Percentiles rank a stretch among this genome's conserved stretches.
Conservation (phyloP, 257 asterid genomes). For the Fraxinus quadrangulata region DNA sequence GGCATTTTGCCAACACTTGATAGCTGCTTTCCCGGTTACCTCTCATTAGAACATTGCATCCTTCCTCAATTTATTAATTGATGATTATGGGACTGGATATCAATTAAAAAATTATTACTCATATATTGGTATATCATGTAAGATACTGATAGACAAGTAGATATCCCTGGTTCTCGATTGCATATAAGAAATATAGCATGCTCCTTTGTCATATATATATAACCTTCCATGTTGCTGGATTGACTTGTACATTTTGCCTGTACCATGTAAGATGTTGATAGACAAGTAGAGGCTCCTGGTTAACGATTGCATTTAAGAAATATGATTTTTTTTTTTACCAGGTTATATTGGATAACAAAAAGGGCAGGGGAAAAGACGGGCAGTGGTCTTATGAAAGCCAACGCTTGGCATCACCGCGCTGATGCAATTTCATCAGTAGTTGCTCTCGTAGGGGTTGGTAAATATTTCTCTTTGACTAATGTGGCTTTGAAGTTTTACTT, state of each 20-base stretch:
- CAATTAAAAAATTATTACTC: neutral
- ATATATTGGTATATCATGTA: neutral
- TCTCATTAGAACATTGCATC: neutral
- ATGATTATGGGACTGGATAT: neutral
- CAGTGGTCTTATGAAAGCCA: conserved; percentile 96
- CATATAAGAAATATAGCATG: neutral
- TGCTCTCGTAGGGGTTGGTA: conserved; percentile 99
- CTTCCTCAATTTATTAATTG: neutral
- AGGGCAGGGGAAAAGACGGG: conserved; percentile 88
- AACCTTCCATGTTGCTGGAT: neutral
- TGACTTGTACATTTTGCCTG: conserved; percentile 6
- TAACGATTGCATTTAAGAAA: neutral
- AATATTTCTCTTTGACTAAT: conserved; percentile 37
- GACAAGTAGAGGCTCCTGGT: neutral
- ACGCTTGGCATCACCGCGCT: conserved; percentile 99
- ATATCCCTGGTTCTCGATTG: neutral
- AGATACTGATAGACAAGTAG: neutral
- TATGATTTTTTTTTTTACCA: conserved; percentile 22
- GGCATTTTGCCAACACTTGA: neutral
- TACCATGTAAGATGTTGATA: neutral
- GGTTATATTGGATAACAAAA: conserved; percentile 85
- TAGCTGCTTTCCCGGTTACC: neutral
- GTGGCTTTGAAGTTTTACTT: neutral
- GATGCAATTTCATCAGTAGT: conserved; percentile 95
- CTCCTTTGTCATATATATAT: neutral